phyloP scores from a whole-genome alignment of 495 filamentous ascomycete species.

The Neurospora hispaniola region DNA sequence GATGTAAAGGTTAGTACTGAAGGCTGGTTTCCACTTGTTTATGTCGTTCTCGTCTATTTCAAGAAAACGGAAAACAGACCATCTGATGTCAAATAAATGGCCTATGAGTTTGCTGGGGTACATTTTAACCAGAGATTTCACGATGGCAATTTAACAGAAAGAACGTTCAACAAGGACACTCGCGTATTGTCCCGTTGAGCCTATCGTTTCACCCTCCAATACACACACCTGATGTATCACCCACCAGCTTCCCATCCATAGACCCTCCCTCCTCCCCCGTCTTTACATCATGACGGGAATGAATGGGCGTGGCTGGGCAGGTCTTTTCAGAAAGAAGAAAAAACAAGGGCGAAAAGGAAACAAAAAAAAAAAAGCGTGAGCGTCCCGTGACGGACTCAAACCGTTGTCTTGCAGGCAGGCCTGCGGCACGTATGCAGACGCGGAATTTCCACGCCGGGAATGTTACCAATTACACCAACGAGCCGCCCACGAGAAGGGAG shows the following conservation, averaged over 20 bases:
- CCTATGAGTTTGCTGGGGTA: no score
- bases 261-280: neutral
- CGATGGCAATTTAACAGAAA: neutral
- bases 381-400: neutral
- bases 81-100: no score
- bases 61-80: no score
- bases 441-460: neutral
- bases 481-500: neutral
- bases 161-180: neutral
- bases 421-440: neutral
- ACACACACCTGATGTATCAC: neutral
- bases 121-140: neutral
- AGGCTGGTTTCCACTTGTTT: no score
- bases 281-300: neutral
- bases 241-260: neutral
- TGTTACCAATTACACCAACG: neutral
- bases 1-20: no score
- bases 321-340: neutral
- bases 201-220: neutral
- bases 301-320: neutral
- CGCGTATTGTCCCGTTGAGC: neutral
- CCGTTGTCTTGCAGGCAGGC: neutral
- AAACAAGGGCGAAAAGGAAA: neutral
- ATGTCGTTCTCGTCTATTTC: no score
- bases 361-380: neutral